Conservation (phyloP, 2,329 filamentous ascomycete species). For the Zymoseptoria tritici region DNA sequence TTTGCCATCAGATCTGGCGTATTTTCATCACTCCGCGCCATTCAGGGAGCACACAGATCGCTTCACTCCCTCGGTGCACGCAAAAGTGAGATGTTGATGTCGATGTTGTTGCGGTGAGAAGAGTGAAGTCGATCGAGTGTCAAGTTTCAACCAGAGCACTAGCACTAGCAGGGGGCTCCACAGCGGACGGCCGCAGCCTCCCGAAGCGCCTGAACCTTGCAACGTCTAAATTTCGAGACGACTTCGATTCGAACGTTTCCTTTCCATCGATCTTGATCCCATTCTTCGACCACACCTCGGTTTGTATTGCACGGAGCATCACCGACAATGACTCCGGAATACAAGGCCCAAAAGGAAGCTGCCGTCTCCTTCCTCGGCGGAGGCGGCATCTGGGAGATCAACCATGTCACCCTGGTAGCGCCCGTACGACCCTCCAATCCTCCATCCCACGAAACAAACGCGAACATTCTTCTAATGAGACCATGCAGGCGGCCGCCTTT, state of each 20-base stretch:
- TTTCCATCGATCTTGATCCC: neutral
- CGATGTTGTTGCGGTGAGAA: neutral
- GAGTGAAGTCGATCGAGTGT: neutral
- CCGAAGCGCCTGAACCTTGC: neutral
- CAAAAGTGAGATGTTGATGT: neutral
- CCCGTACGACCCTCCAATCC: slow-evolving; percentile 53
- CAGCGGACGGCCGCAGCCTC: neutral
- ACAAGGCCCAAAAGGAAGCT: slow-evolving; percentile 89
- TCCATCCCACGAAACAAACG: slow-evolving; percentile 21
- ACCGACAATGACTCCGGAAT: slow-evolving; percentile 43
- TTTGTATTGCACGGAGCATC: neutral
- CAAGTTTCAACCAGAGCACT: neutral
- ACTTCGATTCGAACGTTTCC: neutral
- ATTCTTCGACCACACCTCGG: neutral
- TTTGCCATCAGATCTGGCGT: neutral
- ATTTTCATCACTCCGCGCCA: neutral
- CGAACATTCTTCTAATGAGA: slow-evolving; percentile 8
- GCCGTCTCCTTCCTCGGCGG: slow-evolving; percentile 90
- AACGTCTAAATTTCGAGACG: neutral
- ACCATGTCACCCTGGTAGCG: slow-evolving; percentile 74
- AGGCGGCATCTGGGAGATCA: slow-evolving; percentile 77
- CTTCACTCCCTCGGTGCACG: neutral
- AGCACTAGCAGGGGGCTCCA: neutral
- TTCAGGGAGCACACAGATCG: neutral
- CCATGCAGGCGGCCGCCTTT: slow-evolving; percentile 62